phyloP scores from a whole-genome alignment of 2,329 filamentous ascomycete genomes.

The Achaetomium macrosporum region DNA sequence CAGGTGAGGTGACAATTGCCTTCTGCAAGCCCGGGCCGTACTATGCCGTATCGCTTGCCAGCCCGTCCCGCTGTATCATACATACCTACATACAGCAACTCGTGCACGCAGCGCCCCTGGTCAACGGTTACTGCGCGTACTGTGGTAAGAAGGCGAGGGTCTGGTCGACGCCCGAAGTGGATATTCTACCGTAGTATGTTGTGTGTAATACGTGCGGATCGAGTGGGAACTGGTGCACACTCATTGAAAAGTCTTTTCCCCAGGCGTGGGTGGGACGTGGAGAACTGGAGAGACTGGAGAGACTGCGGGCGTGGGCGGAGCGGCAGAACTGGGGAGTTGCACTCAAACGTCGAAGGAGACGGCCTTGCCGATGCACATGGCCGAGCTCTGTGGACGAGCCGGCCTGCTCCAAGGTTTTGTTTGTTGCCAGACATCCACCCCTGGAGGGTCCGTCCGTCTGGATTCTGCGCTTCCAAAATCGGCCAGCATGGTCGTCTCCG shows the following conservation, averaged over 20 bases:
- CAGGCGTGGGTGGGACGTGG: slow-evolving; percentile 25
- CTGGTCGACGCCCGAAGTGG: slow-evolving; percentile 5
- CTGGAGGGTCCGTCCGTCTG: background rate
- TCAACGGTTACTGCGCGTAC: background rate
- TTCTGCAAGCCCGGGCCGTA: slow-evolving; percentile 11
- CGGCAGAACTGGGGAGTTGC: background rate
- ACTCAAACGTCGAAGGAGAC: slow-evolving; percentile 11
- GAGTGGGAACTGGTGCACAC: slow-evolving; percentile 13
- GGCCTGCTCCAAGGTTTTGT: background rate
- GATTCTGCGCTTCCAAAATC: slow-evolving; percentile 1
- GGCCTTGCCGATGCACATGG: slow-evolving; percentile 8
- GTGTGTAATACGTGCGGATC: slow-evolving; percentile 16
- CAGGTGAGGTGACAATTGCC: slow-evolving; percentile 23
- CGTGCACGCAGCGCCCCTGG: background rate
- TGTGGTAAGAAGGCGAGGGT: background rate
- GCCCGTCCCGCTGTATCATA: background rate
- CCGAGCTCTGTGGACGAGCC: slow-evolving; percentile 3
- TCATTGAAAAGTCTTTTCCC: slow-evolving; percentile 12
- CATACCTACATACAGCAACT: background rate
- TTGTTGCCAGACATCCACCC: background rate
- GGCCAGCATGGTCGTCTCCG: slow-evolving; percentile 1
- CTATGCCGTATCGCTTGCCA: slow-evolving; percentile 3
- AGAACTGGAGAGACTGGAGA: slow-evolving; percentile 7
- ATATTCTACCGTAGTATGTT: slow-evolving; percentile 8
- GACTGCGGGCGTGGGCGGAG: background rate